Base-by-base conservation (phyloP, 495 filamentous ascomycete genomes). In the Aspergillus ellipticus region DNA sequence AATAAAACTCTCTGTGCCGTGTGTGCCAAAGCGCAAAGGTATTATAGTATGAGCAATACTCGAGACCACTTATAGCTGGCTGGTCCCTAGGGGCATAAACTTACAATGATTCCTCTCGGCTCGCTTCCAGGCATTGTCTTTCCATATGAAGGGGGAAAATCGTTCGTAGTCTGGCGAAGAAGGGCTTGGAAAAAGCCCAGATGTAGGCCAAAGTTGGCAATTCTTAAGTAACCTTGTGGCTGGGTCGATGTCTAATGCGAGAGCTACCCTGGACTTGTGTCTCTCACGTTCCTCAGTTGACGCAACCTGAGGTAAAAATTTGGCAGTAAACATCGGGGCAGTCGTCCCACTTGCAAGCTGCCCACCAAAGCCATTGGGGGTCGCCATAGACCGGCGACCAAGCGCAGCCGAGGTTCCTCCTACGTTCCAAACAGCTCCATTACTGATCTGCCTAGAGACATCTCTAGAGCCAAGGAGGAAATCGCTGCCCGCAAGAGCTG, bases 191-290 rank as follows among this genome's bases (percentile, higher is more conserved):
- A 52, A 46, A 15, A 49, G 56, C 26, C 65, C 56, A 16, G 58
- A 39, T 43, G 57, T 22, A n/a, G 56, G 42, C 48, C 55, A 57
- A 20, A 53, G 45, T 9, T 60, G 58, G 51, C 59, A 71, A 20
- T 63, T 77, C 51, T 73, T 75, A 42, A 92, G 75, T 7, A 89
- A 73, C 60, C 82, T 79, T 51, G 73, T 72, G 28, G 80, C 73
- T 50, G 81, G 84, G 64, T 97, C 88, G 54, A 97, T 77, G n/a
- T 89, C 86, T 16, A 96, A 78, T 4, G 94, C 94, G 33, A 88
- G 71, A 8, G 95, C 94, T 35, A 97, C 63, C 16, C 94, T 84
- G 33, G 81, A 81, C 60, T 91, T 85, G 62, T 95, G 87, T 45
- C 79, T 84, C 46, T 87, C 84, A 26, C 74, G 61, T 42, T 90